Conservation (phyloP, 2,329 filamentous ascomycete genomes). For the Hirsutella thompsonii region DNA sequence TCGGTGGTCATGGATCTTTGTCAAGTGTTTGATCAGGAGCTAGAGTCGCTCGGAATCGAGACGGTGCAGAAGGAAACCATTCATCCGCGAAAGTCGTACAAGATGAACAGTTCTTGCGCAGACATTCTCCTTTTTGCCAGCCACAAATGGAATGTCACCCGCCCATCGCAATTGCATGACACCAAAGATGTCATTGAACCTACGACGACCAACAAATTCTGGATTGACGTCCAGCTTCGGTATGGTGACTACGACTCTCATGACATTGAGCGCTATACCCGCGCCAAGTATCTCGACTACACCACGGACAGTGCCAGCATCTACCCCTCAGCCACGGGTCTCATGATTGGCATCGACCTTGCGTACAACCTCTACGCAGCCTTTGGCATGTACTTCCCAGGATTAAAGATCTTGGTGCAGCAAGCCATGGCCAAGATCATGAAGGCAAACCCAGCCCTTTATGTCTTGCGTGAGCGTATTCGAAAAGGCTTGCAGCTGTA, state of each 20-base stretch:
- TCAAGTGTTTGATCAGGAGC: conserved; percentile 94
- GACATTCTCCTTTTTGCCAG: conserved; percentile 94
- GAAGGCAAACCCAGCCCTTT: conserved; percentile 96
- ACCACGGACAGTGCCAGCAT: conserved; percentile 98
- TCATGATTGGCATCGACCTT: conserved; percentile 96
- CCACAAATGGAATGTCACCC: conserved; percentile 97
- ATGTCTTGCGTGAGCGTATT: conserved; percentile 94
- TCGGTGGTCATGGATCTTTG: conserved; percentile 98
- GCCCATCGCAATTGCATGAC: conserved; percentile 85
- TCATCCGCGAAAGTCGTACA: conserved; percentile 97
- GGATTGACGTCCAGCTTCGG: conserved; percentile 90
- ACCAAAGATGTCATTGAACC: conserved; percentile 92
- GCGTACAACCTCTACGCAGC: conserved; percentile 98
- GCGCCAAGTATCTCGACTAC: conserved; percentile 97
- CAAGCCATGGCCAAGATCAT: conserved; percentile 99
- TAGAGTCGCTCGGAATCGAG: conserved; percentile 91
- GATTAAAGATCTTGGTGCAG: conserved; percentile 86
- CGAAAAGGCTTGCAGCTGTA: conserved; percentile 96
- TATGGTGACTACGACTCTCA: conserved; percentile 99
- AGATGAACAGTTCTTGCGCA: conserved; percentile 99
- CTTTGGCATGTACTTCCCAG: conserved; percentile 97
- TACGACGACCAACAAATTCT: conserved; percentile 97
- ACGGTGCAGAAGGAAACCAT: conserved; percentile 99
- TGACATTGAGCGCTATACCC: conserved; percentile 94
- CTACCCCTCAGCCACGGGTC: conserved; percentile 88